Conservation (phyloP, 768 basidiomycete genomes). For the Boletus barrowsii region DNA sequence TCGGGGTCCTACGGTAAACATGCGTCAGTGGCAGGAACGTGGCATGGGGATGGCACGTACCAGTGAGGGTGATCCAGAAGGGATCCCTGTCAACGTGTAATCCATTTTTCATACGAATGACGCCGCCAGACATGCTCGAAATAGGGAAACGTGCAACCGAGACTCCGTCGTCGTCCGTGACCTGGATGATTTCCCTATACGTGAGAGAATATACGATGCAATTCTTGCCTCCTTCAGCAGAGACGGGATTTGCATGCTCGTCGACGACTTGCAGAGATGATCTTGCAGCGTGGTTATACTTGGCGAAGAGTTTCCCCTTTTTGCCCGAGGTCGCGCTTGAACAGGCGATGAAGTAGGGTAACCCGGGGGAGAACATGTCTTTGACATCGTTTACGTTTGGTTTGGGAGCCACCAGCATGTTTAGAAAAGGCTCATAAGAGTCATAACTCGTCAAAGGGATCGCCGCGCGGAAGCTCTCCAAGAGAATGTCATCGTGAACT, state of each 20-base stretch:
- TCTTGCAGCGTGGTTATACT: conserved; percentile 8
- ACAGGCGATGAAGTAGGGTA: conserved; percentile 19
- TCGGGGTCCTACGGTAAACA: conserved; percentile 5
- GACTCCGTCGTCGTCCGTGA: not conserved
- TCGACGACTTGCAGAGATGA: conserved; percentile 13
- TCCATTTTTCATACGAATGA: conserved; percentile 20
- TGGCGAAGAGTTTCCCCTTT: conserved; percentile 18
- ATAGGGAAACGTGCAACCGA: conserved; percentile 2
- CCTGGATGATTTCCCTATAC: conserved; percentile 8
- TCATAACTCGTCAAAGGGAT: conserved; percentile 23
- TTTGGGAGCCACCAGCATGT: conserved; percentile 4
- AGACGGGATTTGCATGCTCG: conserved; percentile 11
- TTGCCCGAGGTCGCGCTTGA: conserved; percentile 20
- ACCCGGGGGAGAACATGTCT: conserved; percentile 22
- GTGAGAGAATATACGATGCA: conserved; percentile 21
- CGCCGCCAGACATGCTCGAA: conserved; percentile 13
- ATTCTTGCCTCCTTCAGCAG: conserved; percentile 17
- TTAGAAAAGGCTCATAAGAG: conserved; percentile 17
- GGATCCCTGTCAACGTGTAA: conserved; percentile 14
- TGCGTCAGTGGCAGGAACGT: not conserved
- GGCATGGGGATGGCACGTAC: not conserved
- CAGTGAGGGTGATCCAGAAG: conserved; percentile 4
- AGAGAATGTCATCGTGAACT: not conserved
- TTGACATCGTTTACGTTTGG: conserved; percentile 10
- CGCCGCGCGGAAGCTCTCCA: conserved; percentile 13